Base-by-base conservation (phyloP, 1,139 yeast species). In the Maudiozyma humilis region DNA sequence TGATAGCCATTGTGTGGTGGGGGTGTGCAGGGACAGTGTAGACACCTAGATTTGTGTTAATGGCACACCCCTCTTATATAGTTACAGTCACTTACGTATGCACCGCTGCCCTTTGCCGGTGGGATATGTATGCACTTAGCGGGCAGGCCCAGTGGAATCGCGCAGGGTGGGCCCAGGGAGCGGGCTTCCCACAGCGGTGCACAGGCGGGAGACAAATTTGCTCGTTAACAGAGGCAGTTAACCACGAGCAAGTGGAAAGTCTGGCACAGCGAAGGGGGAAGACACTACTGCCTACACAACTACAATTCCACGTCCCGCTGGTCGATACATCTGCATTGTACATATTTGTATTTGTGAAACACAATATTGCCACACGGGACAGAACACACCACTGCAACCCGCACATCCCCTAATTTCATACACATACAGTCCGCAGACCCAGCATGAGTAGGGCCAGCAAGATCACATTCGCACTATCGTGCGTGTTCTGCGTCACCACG, bases 361-460 rank as follows among this genome's bases (percentile, higher is more conserved):
- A n/a, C n/a, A n/a, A n/a, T n/a, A n/a, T n/a, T n/a, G n/a, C n/a
- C n/a, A n/a, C n/a, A n/a, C n/a, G n/a, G n/a, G n/a, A n/a, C n/a
- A n/a, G n/a, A n/a, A n/a, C n/a, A n/a, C n/a, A n/a, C n/a, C n/a
- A n/a, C n/a, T n/a, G n/a, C n/a, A n/a, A n/a, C n/a, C n/a, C n/a
- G 8, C 27, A 10, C 27, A 23, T 23, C 27, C 27, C 27, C 27
- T 23, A 23, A 23, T 23, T 23, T 6, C 10, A 6, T 23, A 6
- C 6, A 6, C 6, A 23, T 10, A 23, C 27, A 23, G 10, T 14
- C 12, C 10, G 23, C n/a, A 23, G 27, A 32, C 6, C 14, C 7
- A 15, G 3, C 15, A 82, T 83, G 93, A 82, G 89, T 32, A 73
- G 80, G 35, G 81, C 85, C 2, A 78, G 88, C 40, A 82, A 81